Evolutionary conservation across 2,329 filamentous ascomycete genomes (phyloP), one percentile per base, ranked within the genome.

Genomic region (Aspergillus sclerotialis): DNA sequence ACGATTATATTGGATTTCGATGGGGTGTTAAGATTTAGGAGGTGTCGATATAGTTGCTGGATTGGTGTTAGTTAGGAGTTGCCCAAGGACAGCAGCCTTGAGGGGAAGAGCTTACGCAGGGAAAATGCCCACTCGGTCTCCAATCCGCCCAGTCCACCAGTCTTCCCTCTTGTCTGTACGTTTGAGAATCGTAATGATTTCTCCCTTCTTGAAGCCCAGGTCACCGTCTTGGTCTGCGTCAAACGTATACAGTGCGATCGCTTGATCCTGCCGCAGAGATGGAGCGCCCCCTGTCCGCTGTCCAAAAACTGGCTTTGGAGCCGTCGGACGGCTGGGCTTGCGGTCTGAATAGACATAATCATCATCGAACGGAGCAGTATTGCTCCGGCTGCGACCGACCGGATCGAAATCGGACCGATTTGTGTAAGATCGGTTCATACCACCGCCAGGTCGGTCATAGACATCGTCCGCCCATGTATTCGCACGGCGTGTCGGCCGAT

Each of bases 121-220:
- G 64, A 98, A 98, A 46, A 95, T 94, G 24, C 92, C 92, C 36
- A 89, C 84, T 48, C 80, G 76, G 45, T 79, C 75, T 18, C 89
- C 89, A 53, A 95, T 80, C 63, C 83, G 82, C 16, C 92, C 92
- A 12, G 90, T 96, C 92, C 90, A 96, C 90, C 90, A 96, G 60
- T 96, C 90, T 37, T 88, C 89, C 38, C 86, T 84, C 49, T 84
- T 95, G 4, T 96, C 86, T 4, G 90, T 96, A 63, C 84, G 84
- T 70, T 98, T 95, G 37, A 94, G 61, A 38, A 98, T 88, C 1
- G 88, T 95, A 46, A 98, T 95, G 37, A 96, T 64, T 18, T 98
- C 92, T 13, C 92, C 92, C 72, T 98, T 98, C 69, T 94, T 94
- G 66, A 98, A 98, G 0, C 82, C 86, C 37, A 96, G 61, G 58